These are phyloP conservation scores for Bonia amplexicaulis DNA, from an alignment of 176 grass and related monocot genomes.

Conservation along the genomic window DNA sequence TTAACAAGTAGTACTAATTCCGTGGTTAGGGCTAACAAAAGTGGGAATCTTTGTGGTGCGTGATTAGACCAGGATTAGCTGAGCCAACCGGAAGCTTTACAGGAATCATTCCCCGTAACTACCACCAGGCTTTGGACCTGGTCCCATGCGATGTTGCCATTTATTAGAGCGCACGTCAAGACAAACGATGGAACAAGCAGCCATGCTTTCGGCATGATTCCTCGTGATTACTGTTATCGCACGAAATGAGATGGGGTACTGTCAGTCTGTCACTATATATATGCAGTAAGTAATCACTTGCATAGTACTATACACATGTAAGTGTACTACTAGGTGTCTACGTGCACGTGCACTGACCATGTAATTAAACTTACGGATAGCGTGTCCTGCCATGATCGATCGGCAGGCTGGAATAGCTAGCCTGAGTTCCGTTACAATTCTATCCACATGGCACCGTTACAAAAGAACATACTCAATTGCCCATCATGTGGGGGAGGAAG, in stretches of 20 bases:
- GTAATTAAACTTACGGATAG: neutral
- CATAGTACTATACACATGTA: neutral
- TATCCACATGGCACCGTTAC: too few relatives aligned
- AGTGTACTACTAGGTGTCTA: too few relatives aligned
- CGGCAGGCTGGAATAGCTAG: neutral
- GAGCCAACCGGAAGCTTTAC: neutral
- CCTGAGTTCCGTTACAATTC: neutral
- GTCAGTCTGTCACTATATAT: too few relatives aligned
- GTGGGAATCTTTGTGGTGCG: slow-evolving; percentile 13
- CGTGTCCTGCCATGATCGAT: neutral
- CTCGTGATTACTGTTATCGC: neutral
- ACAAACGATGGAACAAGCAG: neutral
- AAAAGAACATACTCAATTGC: too few relatives aligned
- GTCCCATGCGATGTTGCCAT: neutral
- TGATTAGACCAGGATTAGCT: slow-evolving; percentile 8
- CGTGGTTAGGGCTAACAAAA: neutral
- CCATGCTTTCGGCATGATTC: neutral
- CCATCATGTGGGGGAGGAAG: too few relatives aligned
- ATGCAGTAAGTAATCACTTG: neutral
- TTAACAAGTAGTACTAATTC: neutral
- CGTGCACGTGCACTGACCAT: neutral
- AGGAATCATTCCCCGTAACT: neutral
- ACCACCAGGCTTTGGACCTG: neutral
- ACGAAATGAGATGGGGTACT: neutral
- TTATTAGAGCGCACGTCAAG: slow-evolving; percentile 1